Conservation (phyloP, 441 rosid genomes). For the Manihot esculenta region DNA sequence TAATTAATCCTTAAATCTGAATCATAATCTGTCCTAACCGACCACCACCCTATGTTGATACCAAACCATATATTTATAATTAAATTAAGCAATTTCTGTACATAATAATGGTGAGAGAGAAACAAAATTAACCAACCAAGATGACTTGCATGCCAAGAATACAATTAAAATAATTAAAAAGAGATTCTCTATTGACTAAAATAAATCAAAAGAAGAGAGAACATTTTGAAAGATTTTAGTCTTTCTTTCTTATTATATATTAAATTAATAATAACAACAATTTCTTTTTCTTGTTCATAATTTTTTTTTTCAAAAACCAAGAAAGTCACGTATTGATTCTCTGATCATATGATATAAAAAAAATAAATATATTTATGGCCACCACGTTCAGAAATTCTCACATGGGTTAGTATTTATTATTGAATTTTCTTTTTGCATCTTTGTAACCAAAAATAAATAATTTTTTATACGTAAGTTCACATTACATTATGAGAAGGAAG, state of each 20-base stretch:
- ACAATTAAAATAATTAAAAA: constrained; percentile 3
- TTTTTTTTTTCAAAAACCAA: background rate
- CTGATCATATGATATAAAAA: background rate
- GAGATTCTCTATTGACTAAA: constrained; percentile 15
- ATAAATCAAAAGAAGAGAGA: background rate
- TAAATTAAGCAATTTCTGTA: too few species aligned
- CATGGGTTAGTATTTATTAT: constrained; percentile 20
- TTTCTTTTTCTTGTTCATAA: background rate
- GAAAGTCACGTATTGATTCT: constrained; percentile 24
- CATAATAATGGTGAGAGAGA: background rate
- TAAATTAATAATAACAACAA: too few species aligned
- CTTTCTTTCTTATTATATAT: background rate
- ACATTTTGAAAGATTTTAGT: background rate
- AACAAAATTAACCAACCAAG: constrained; percentile 12
- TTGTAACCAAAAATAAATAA: background rate
- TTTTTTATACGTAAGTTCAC: constrained; percentile 4
- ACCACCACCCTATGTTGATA: too few species aligned
- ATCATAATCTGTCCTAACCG: too few species aligned
- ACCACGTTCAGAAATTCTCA: constrained; percentile 25
- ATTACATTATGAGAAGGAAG: constrained; percentile 2
- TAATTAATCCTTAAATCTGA: too few species aligned
- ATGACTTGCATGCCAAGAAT: constrained; percentile 30
- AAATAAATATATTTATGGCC: background rate
- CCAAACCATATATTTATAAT: too few species aligned
- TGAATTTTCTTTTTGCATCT: background rate